phyloP scores from a whole-genome alignment of 2,329 filamentous ascomycete species.

The Juglanconis juglandina region DNA sequence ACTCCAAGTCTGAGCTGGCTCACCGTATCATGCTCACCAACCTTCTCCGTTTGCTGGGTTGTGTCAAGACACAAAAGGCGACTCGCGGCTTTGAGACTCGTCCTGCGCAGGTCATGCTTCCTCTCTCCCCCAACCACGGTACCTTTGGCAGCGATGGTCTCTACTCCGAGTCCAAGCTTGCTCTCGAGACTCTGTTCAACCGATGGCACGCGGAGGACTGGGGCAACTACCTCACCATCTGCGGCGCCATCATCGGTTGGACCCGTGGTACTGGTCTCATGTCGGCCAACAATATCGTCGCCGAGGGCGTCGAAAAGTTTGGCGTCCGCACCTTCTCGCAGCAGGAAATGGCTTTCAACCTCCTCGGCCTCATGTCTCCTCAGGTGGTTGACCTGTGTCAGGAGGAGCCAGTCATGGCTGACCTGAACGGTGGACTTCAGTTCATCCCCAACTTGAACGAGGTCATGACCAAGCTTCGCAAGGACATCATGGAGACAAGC shows the following conservation, averaged over 20 bases:
- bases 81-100: slow-evolving; percentile 88
- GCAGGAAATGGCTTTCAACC: slow-evolving; percentile 99
- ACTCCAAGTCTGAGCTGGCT: slow-evolving; percentile 95
- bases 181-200: slow-evolving; percentile 95
- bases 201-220: slow-evolving; percentile 97
- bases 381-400: slow-evolving; percentile 94
- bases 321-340: slow-evolving; percentile 98
- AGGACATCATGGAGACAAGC: slow-evolving; percentile 91
- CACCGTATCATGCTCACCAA: slow-evolving; percentile 99
- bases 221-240: slow-evolving; percentile 96
- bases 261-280: slow-evolving; percentile 97
- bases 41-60: slow-evolving; percentile 83
- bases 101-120: slow-evolving; percentile 92
- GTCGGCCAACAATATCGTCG: slow-evolving; percentile 96
- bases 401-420: slow-evolving; percentile 89
- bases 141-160: slow-evolving; percentile 97
- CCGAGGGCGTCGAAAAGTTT: slow-evolving; percentile 92
- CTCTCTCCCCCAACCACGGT: slow-evolving; percentile 94
- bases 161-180: slow-evolving; percentile 97
- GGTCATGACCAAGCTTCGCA: slow-evolving; percentile 87
- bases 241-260: slow-evolving; percentile 97
- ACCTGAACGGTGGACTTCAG: slow-evolving; percentile 95
- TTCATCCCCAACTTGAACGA: slow-evolving; percentile 96
- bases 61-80: slow-evolving; percentile 86
- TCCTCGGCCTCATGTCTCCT: slow-evolving; percentile 93